phyloP scores from a whole-genome alignment of 345 rosid species.

The Balakata baccata region DNA sequence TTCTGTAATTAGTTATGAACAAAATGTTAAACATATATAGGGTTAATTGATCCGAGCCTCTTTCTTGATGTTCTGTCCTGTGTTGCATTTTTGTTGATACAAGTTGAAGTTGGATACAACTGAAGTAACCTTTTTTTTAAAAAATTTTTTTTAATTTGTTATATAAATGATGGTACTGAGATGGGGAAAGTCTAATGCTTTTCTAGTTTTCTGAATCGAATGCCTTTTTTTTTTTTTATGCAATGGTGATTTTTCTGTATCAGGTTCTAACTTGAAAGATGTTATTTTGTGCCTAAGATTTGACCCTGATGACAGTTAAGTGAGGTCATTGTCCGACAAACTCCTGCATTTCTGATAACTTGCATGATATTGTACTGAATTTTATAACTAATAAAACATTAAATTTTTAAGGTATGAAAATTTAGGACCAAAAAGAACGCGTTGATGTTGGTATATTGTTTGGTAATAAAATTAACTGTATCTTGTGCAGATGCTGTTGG shows the following conservation, averaged over 20 bases:
- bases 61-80: neutral
- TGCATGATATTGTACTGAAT: neutral
- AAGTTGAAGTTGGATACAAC: neutral
- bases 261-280: neutral
- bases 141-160: too few species aligned
- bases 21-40: neutral
- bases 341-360: neutral
- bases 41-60: neutral
- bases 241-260: neutral
- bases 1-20: neutral
- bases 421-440: neutral
- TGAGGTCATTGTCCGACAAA: neutral
- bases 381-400: neutral
- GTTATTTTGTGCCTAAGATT: neutral
- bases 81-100: neutral
- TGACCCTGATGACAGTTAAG: neutral
- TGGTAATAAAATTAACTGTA: neutral
- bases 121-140: too few species aligned
- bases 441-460: neutral
- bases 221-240: neutral
- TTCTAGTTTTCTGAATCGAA: neutral
- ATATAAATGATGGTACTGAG: neutral
- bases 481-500: conserved; percentile 65
- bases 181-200: neutral
- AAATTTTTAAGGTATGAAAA: neutral